Evolutionary conservation across 1,284 basidiomycete genomes (phyloP).

Genomic region (Gastroboletus turbinatus): DNA sequence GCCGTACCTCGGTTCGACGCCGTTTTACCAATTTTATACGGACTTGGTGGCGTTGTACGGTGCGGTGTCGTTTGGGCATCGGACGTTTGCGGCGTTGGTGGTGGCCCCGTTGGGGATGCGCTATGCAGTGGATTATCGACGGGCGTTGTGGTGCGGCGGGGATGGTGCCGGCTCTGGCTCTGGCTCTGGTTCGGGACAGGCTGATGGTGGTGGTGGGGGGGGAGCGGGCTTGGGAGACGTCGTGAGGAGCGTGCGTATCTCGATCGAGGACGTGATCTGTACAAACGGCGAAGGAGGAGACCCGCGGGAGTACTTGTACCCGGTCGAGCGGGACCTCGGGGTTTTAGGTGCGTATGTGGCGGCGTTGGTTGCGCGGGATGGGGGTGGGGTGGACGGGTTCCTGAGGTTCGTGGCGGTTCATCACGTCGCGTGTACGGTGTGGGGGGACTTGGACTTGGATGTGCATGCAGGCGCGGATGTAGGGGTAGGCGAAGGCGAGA

Average conservation of each 20-base stretch:
- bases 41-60: constrained; percentile 91
- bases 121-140: constrained; percentile 85
- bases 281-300: constrained; percentile 25
- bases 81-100: constrained; percentile 75
- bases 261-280: constrained; percentile 37
- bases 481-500: constrained; percentile 31
- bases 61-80: constrained; percentile 85
- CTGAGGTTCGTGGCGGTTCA: constrained; percentile 73
- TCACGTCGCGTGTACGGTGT: constrained; percentile 77
- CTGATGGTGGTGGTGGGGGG: neutral
- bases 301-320: constrained; percentile 66
- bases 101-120: constrained; percentile 70
- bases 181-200: neutral
- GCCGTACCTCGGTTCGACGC: constrained; percentile 65
- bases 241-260: constrained; percentile 56
- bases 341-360: constrained; percentile 64
- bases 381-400: constrained; percentile 49
- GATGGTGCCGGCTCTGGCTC: constrained; percentile 44
- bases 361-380: constrained; percentile 39
- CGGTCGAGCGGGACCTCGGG: constrained; percentile 66
- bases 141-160: constrained; percentile 76
- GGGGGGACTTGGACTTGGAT: constrained; percentile 49
- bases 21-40: constrained; percentile 94
- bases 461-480: constrained; percentile 35
- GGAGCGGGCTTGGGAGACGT: constrained; percentile 33